Evolutionary conservation across 352 stramenopile genomes (phyloP), one percentile per base, ranked within the genome.

Genomic region (Phytophthora pluvialis): DNA sequence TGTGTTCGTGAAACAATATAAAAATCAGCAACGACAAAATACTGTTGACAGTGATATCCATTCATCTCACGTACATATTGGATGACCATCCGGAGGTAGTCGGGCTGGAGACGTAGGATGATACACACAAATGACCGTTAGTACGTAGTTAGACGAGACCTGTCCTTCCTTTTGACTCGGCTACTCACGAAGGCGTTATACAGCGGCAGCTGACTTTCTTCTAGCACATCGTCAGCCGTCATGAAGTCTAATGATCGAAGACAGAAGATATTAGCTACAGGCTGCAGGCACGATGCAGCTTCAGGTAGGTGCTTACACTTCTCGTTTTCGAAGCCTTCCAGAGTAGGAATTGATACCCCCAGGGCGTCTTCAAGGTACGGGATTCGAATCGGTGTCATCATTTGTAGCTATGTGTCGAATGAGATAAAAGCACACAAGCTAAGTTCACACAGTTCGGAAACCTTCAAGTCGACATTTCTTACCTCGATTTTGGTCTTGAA

Each of bases 1-100:
- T 15, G 5, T 21, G 6, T 35, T 29, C 2, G 53, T 57, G n/a
- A 42, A 8, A 36, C n/a, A 31, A 18, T 21, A 31, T 33, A 10
- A 7, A 9, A 7, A 28, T 65, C 60, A 43, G 13, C n/a, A 73
- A 25, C 25, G 39, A 25, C 39, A 51, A 12, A 10, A 26, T 35
- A n/a, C n/a, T n/a, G n/a, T n/a, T n/a, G n/a, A n/a, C n/a, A n/a
- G n/a, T n/a, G n/a, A n/a, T n/a, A n/a, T n/a, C n/a, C n/a, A n/a
- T n/a, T n/a, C n/a, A 4, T 32, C n/a, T 6, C 9, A 75, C 67
- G 50, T 65, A 95, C 86, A 38, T 92, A 95, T 91, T 95, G 87
- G 56, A 95, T 95, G 31, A 92, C 84, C 84, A 95, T 95, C 32
- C 86, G 81, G 1, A 95, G 60, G 47, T 95, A 95, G 52, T 95